Conservation (phyloP, 2,329 filamentous ascomycete species). For the Scedosporium boydii region DNA sequence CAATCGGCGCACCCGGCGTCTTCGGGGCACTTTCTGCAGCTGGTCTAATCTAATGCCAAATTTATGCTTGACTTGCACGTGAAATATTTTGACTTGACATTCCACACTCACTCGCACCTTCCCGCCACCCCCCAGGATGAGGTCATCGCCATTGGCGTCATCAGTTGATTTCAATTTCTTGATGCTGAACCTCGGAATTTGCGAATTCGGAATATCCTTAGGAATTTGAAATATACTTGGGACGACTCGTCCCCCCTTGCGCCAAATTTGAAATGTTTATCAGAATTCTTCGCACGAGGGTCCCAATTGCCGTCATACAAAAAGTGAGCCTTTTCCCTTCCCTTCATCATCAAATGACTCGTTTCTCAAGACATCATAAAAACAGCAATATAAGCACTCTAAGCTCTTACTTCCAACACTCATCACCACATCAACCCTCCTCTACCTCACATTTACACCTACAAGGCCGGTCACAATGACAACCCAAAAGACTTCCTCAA, state of each 20-base stretch:
- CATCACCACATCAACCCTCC: background rate
- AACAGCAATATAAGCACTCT: background rate
- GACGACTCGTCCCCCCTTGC: background rate
- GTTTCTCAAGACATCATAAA: background rate
- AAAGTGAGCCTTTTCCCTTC: background rate
- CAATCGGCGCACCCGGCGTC: background rate
- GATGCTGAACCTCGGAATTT: background rate
- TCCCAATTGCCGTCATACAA: background rate
- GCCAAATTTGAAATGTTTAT: background rate
- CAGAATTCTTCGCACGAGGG: background rate
- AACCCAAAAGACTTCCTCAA: background rate
- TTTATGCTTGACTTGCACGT: background rate
- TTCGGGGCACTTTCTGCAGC: background rate
- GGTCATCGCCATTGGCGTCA: background rate
- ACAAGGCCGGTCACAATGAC: background rate
- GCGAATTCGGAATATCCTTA: background rate
- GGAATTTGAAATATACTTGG: background rate
- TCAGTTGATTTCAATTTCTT: background rate
- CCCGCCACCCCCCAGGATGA: background rate
- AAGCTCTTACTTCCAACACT: background rate
- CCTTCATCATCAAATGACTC: background rate
- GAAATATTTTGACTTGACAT: background rate
- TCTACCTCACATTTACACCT: background rate
- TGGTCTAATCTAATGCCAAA: background rate
- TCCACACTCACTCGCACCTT: background rate